Evolutionary conservation across 2,329 filamentous ascomycete species (phyloP), one percentile per base, ranked within the genome.

Genomic region (Talaromyces sp.): DNA sequence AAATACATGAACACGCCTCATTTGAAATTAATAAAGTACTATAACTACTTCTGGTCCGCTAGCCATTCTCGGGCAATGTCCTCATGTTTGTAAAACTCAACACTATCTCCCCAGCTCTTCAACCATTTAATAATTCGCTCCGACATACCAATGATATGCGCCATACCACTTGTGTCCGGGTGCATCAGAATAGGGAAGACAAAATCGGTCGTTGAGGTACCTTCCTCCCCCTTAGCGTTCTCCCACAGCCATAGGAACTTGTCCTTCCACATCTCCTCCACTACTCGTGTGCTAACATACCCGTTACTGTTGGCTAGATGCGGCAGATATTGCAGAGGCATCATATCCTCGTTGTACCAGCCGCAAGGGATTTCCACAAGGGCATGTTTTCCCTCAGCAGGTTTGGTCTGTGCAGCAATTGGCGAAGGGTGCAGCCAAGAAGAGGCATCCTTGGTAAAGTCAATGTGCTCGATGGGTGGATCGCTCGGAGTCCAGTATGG

Each of bases 301-400:
- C 83, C 82, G 27, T 79, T 77, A 2, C 77, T 79, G 66, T 84
- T 84, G 0, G 74, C 70, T 11, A 75, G 76, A 60, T 82, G 76
- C 8, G 81, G 81, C 63, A 74, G 80, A 68, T 78, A 83, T 54
- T 82, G 80, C 66, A 84, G 66, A 0, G 81, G 82, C 58, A 81
- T 83, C 78, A 81, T 83, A 67, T 85, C 83, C 69, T 84, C 82
- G 60, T 76, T 77, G 67, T 84, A 84, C 82, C 82, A 84, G 64
- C 82, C 83, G 19, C 76, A 76, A 0, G 83, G 83, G 1, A 84
- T 78, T 65, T 84, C 82, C 0, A 85, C 79, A 0, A 84, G 70
- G 0, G 75, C 70, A 24, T 69, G 66, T 24, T 71, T 67, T 70
- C 9, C 47, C 14, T 47, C 45, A 24, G 22, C 6, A 70, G 74